Percentiles rank a stretch among this genome's conserved stretches.
Evolutionary conservation across 345 rosid genomes (phyloP).

Genomic region (Raphanus raphanistrum): DNA sequence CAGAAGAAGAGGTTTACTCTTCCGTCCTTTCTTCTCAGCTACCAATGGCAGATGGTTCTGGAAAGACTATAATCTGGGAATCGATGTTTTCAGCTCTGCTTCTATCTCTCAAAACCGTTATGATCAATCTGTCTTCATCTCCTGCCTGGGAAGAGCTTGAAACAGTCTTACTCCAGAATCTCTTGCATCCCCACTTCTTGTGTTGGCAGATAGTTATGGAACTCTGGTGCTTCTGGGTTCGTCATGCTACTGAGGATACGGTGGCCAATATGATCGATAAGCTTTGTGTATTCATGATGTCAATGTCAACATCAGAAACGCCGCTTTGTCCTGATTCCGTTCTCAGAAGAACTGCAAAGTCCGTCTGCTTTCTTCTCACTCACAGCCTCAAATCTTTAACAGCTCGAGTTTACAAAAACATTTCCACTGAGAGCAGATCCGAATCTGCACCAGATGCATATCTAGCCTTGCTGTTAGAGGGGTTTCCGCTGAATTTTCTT

Average conservation of each 20-base stretch:
- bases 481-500: conserved; percentile 66
- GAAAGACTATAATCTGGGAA: conserved; percentile 62
- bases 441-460: conserved; percentile 50
- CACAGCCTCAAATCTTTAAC: conserved; percentile 53
- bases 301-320: conserved; percentile 50
- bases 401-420: conserved; percentile 51
- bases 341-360: conserved; percentile 69
- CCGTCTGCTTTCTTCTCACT: conserved; percentile 58
- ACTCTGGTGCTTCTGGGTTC: conserved; percentile 78
- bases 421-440: conserved; percentile 44
- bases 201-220: conserved; percentile 81
- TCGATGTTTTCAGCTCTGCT: conserved; percentile 60
- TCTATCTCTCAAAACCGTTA: conserved; percentile 68
- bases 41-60: conserved; percentile 58
- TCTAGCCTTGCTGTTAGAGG: conserved; percentile 70
- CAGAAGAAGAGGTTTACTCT: conserved; percentile 65
- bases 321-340: conserved; percentile 55
- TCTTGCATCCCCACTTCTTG: conserved; percentile 81
- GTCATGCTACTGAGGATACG: conserved; percentile 57
- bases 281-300: conserved; percentile 56
- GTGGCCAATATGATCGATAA: conserved; percentile 49
- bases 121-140: conserved; percentile 61
- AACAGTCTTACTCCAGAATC: conserved; percentile 66
- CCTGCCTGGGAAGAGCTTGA: conserved; percentile 64
- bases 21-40: conserved; percentile 62